Percentiles rank a stretch among this genome's conserved stretches.
Conservation (phyloP, 768 basidiomycete genomes). For the Boletus sp. region DNA sequence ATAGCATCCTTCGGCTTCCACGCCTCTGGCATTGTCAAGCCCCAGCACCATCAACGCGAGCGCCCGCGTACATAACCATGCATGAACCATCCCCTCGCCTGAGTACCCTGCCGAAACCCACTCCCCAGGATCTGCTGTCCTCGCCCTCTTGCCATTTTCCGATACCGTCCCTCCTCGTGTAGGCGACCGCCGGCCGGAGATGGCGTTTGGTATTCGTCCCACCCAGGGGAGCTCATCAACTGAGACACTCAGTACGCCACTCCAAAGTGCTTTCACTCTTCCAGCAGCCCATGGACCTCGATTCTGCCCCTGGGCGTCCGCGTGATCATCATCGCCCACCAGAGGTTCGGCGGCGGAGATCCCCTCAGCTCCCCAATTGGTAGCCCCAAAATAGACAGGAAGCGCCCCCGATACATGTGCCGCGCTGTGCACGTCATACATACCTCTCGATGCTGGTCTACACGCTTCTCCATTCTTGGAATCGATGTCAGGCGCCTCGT, state of each 20-base stretch:
- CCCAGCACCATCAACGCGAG: conserved; percentile 59
- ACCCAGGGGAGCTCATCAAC: conserved; percentile 68
- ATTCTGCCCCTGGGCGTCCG: conserved; percentile 7
- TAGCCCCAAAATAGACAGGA: conserved; percentile 48
- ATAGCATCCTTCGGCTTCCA: conserved; percentile 17
- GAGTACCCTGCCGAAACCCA: conserved; percentile 71
- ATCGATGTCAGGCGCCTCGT: conserved; percentile 26
- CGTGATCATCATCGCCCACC: conserved; percentile 9
- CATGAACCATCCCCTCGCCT: conserved; percentile 74
- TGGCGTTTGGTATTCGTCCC: conserved; percentile 50
- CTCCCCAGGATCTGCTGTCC: conserved; percentile 45
- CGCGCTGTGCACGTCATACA: conserved; percentile 35
- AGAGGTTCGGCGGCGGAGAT: conserved; percentile 11
- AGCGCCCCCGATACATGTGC: conserved; percentile 49
- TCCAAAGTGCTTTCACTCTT: conserved; percentile 56
- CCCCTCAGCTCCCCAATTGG: conserved; percentile 42
- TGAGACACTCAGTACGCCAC: conserved; percentile 60
- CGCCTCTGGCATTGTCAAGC: conserved; percentile 21
- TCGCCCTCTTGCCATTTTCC: conserved; percentile 2
- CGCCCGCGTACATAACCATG: conserved; percentile 59
- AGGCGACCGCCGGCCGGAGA: conserved; percentile 42
- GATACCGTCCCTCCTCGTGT: not conserved
- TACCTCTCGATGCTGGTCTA: conserved; percentile 28
- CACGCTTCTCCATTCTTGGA: conserved; percentile 5
- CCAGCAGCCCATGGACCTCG: conserved; percentile 37